A percentile compares a stretch with the other conserved stretches of the same genome.
Conservation (phyloP, 306 rosid genomes). For the Glycyrrhiza uralensis region DNA sequence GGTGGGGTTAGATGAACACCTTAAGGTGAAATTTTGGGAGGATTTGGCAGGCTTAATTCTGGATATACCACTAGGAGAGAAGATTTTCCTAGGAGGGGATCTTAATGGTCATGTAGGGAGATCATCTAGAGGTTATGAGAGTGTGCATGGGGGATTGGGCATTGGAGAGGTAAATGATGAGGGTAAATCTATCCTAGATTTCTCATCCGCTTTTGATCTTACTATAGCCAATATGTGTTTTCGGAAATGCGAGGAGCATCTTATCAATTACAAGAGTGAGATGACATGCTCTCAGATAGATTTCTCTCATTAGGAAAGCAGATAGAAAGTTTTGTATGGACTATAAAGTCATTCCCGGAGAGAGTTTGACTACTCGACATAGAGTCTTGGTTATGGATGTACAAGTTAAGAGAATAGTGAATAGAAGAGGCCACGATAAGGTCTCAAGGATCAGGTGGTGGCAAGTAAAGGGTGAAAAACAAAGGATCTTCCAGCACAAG, state of each 20-base stretch:
- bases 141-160: background rate
- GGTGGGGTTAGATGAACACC: too few species aligned
- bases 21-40: too few species aligned
- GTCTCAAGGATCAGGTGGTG: background rate
- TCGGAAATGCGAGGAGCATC: background rate
- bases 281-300: background rate
- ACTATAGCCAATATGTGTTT: background rate
- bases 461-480: background rate
- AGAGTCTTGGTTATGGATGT: background rate
- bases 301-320: background rate
- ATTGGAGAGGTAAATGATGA: background rate
- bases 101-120: background rate
- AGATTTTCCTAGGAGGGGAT: background rate
- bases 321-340: background rate
- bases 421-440: background rate
- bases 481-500: too few species aligned
- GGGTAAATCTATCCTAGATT: background rate
- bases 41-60: too few species aligned
- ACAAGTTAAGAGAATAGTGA: background rate
- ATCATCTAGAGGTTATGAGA: background rate
- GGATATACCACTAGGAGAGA: too few species aligned
- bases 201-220: background rate
- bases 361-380: background rate
- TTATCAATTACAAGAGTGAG: background rate
- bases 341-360: background rate